Base-by-base conservation (phyloP, 129 eudicot genomes). In the Arctium lappa region DNA sequence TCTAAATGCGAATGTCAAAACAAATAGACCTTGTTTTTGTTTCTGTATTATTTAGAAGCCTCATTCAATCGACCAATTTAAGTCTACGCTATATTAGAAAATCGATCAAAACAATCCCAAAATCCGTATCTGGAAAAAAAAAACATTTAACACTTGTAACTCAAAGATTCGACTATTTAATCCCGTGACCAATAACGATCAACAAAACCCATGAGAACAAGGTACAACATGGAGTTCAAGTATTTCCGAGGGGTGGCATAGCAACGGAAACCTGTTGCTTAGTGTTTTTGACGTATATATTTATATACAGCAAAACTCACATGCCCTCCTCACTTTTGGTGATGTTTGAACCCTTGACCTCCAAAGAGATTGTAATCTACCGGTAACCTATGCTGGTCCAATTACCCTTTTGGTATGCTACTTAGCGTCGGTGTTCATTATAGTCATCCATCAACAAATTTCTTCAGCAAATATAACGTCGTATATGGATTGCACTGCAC, bases 381-480 rank as follows among this genome's bases (percentile, higher is more conserved):
- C 5, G 22, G 66, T 16, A 56, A 56, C 66, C 66, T n/a, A 5
- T 13, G 62, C 18, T 50, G 18, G 62, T 0, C 18, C 62, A 50
- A 13, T 50, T 1, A 50, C 18, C 18, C 62, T 50, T 50, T 33
- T 50, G 4, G 68, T 16, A n/a, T 15, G 8, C 5, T 60, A 60
- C 33, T 73, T 34, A 9, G 4, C 4, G 5, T 50, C 13, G 63
- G 22, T 16, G 65, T 40, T 40, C 56, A 46, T 46, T 2, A 46
- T 10, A 10, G 56, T 46, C 15, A 46, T 46, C 76, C 80, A 42
- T 92, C 87, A 93, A 73, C 90, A 90, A n/a, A 89, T 89, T 18
- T 95, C 98, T 89, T 93, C 97, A 4, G 99, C 95, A 85, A 91
- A 95, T 71, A 95, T 85, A 65, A 89, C 75, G 53, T 93, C 98